Conservation (phyloP, 176 grass and related monocot genomes). For the Paspalum vaginatum region DNA sequence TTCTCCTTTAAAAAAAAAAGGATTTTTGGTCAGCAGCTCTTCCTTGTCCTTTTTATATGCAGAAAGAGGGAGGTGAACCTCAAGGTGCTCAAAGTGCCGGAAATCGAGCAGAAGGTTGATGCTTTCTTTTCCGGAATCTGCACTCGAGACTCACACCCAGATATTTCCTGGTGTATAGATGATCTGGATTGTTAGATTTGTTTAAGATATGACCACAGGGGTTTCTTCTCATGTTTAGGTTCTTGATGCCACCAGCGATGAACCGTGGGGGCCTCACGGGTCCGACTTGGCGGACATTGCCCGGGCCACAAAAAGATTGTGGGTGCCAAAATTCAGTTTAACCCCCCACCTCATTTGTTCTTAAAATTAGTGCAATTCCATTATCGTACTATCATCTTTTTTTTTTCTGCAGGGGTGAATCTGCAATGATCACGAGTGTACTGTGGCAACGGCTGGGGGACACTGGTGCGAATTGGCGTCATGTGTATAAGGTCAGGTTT, state of each 20-base stretch:
- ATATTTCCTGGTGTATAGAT: background rate
- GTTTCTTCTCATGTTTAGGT: constrained; percentile 44
- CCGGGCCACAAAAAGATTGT: constrained; percentile 61
- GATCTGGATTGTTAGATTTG: background rate
- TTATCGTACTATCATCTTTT: background rate
- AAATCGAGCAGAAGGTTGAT: constrained; percentile 83
- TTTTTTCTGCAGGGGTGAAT: constrained; percentile 57
- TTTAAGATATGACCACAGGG: background rate
- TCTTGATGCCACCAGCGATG: constrained; percentile 81
- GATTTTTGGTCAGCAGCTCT: background rate
- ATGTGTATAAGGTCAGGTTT: constrained; percentile 69
- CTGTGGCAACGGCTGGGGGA: constrained; percentile 63
- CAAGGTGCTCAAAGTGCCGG: constrained; percentile 83
- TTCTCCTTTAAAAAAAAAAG: background rate
- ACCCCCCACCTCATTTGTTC: background rate
- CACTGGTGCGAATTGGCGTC: constrained; percentile 68
- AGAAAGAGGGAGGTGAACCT: constrained; percentile 94
- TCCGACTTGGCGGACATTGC: constrained; percentile 73
- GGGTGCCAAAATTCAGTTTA: constrained; percentile 13
- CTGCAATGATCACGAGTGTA: constrained; percentile 62
- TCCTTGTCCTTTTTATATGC: constrained; percentile 1
- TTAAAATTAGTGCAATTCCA: constrained; percentile 17
- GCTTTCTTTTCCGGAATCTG: background rate
- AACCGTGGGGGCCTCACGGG: constrained; percentile 83
- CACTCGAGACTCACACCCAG: background rate